Conservation (phyloP, 768 basidiomycete genomes). For the Boletus barrowsii region DNA sequence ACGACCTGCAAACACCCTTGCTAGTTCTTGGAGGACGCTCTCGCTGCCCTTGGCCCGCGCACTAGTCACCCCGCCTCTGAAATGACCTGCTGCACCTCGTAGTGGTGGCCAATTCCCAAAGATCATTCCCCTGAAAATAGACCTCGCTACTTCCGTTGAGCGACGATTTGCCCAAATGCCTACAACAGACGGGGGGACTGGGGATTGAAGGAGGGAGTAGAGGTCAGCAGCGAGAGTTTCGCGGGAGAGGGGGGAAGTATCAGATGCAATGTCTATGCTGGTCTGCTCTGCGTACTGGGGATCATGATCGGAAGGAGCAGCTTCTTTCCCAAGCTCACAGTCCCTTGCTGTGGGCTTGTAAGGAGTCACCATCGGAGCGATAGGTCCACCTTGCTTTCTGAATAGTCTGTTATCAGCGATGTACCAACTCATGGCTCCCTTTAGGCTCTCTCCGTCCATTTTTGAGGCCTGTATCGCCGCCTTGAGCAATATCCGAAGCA, state of each 20-base stretch:
- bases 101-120: slow-evolving; percentile 56
- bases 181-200: slow-evolving; percentile 29
- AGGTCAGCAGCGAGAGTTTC: slow-evolving; percentile 9
- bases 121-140: slow-evolving; percentile 54
- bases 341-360: not conserved
- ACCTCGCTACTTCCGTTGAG: slow-evolving; percentile 47
- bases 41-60: slow-evolving; percentile 16
- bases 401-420: slow-evolving; percentile 20
- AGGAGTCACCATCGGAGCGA: slow-evolving; percentile 6
- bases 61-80: slow-evolving; percentile 23
- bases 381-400: slow-evolving; percentile 13
- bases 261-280: not conserved
- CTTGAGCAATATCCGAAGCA: slow-evolving; percentile 60
- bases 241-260: slow-evolving; percentile 1
- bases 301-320: not conserved
- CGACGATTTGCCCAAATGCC: slow-evolving; percentile 45
- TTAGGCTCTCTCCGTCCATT: slow-evolving; percentile 49
- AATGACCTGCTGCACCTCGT: slow-evolving; percentile 36
- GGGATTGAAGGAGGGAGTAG: slow-evolving; percentile 11
- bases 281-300: not conserved
- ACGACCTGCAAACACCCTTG: slow-evolving; percentile 8
- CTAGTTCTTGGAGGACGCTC: slow-evolving; percentile 20
- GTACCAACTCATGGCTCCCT: slow-evolving; percentile 42
- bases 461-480: slow-evolving; percentile 52
- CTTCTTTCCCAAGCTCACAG: not conserved